Conservation (phyloP, 2,329 filamentous ascomycete genomes). For the Penicillium verrucosum region DNA sequence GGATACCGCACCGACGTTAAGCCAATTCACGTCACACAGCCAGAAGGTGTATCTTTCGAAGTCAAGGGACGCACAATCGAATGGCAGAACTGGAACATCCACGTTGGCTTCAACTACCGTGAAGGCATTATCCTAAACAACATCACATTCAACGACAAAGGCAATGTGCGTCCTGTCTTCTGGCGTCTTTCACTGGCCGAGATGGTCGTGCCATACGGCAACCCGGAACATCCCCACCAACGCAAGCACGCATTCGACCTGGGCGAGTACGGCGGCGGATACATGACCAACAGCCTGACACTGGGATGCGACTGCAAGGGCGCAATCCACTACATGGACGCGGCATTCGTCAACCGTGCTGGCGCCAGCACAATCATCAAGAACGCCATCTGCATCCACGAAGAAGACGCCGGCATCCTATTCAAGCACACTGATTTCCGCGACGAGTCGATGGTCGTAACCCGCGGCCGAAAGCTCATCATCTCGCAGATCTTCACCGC, state of each 20-base stretch:
- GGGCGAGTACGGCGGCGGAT: constrained; percentile 48
- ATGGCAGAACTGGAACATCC: constrained; percentile 93
- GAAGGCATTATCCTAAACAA: constrained; percentile 89
- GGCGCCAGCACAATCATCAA: constrained; percentile 79
- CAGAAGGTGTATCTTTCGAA: constrained; percentile 82
- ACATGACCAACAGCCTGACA: constrained; percentile 49
- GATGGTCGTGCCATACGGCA: constrained; percentile 80
- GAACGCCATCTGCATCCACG: constrained; percentile 93
- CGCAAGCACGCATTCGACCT: constrained; percentile 49
- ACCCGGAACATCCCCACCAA: constrained; percentile 49
- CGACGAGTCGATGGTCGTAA: constrained; percentile 82
- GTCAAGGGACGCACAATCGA: constrained; percentile 69
- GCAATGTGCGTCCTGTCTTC: constrained; percentile 72
- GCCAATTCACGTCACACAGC: constrained; percentile 82
- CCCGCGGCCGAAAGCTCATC: constrained; percentile 78
- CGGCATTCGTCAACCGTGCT: constrained; percentile 73
- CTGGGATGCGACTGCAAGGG: constrained; percentile 46
- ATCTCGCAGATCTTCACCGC: constrained; percentile 92
- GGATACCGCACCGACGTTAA: constrained; percentile 78
- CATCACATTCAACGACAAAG: constrained; percentile 84
- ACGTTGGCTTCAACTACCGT: constrained; percentile 91
- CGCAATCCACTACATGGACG: constrained; percentile 86
- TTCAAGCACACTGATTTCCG: constrained; percentile 96
- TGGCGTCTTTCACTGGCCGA: constrained; percentile 86
- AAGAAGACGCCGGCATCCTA: constrained; percentile 85